Conservation (phyloP, 2,329 filamentous ascomycete genomes). For the Cladobotryum protrusum region DNA sequence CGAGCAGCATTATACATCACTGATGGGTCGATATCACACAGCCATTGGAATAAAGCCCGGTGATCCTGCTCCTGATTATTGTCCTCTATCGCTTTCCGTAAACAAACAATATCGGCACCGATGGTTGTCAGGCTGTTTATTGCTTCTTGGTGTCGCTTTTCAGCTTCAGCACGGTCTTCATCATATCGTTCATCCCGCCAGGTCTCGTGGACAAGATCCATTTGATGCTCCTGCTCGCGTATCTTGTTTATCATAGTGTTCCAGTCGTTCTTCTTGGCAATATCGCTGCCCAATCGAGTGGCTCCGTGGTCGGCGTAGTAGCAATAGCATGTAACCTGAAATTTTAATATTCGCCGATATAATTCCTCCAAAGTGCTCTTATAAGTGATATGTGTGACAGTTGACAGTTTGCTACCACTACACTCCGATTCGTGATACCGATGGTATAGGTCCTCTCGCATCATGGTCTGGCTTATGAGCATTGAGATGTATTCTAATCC, state of each 20-base stretch:
- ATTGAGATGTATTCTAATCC: slow-evolving; percentile 1
- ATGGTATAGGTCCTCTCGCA: slow-evolving; percentile 3
- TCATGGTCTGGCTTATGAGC: slow-evolving; percentile 1
- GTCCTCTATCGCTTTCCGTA: neutral
- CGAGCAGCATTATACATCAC: neutral
- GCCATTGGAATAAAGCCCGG: neutral
- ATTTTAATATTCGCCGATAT: neutral
- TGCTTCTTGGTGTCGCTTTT: neutral
- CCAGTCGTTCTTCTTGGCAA: neutral
- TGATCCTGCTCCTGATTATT: neutral
- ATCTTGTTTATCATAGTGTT: neutral
- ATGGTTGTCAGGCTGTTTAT: neutral
- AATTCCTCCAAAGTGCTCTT: neutral
- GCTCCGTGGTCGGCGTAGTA: neutral
- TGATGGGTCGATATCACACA: slow-evolving; percentile 1
- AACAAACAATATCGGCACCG: too few relatives aligned
- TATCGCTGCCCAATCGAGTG: neutral
- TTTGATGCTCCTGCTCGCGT: neutral
- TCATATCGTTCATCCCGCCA: slow-evolving; percentile 1
- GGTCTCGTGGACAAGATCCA: neutral
- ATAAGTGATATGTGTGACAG: neutral
- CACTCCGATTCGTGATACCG: neutral
- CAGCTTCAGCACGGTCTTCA: neutral
- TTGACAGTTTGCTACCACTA: neutral
- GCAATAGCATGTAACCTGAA: neutral